Conservation (phyloP, 768 basidiomycete species). For the Galerina sulciceps region DNA sequence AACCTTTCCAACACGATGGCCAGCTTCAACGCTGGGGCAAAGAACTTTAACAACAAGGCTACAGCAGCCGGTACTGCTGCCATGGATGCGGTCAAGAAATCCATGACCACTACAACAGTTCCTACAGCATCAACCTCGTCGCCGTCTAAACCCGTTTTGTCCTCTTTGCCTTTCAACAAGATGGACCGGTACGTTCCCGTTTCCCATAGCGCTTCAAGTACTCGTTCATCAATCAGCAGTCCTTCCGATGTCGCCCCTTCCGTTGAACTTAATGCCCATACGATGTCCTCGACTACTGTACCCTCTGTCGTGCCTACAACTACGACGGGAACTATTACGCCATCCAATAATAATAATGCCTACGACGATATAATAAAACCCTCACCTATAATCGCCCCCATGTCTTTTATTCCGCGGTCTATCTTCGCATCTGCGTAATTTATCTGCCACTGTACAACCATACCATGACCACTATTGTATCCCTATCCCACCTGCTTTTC, state of each 20-base stretch:
- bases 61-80: constrained; percentile 33
- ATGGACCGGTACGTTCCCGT: constrained; percentile 66
- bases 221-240: constrained; percentile 72
- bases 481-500: constrained; percentile 29
- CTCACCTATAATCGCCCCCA: constrained; percentile 39
- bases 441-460: constrained; percentile 24
- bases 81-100: constrained; percentile 37
- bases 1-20: constrained; percentile 19
- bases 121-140: constrained; percentile 18
- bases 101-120: constrained; percentile 28
- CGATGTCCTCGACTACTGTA: constrained; percentile 8
- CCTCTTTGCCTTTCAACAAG: constrained; percentile 43
- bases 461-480: constrained; percentile 16
- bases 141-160: constrained; percentile 15
- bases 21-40: constrained; percentile 45
- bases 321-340: constrained; percentile 8
- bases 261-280: constrained; percentile 9
- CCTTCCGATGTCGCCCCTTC: constrained; percentile 28
- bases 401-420: constrained; percentile 67
- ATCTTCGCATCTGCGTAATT: constrained; percentile 71
- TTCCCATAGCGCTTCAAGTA: constrained; percentile 37
- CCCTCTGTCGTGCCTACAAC: constrained; percentile 15
- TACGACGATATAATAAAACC: constrained; percentile 39
- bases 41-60: constrained; percentile 42
- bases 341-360: constrained; percentile 16